These are phyloP conservation scores for Colletotrichum musae DNA, from an alignment of 2,329 filamentous ascomycete genomes.

Conservation along the genomic window DNA sequence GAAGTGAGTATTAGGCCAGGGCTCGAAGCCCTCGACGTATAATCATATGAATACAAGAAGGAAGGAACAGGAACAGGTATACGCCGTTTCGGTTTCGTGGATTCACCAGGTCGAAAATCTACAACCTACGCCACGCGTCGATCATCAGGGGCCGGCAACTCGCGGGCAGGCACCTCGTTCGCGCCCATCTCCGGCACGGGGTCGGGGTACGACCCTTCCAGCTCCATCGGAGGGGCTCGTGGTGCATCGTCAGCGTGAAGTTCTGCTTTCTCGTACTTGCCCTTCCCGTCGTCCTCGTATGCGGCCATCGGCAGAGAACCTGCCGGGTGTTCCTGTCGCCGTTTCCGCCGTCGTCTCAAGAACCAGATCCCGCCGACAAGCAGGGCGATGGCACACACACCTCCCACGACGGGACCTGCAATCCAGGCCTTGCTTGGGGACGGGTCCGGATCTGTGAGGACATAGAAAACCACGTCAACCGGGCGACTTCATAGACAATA, in stretches of 20 bases:
- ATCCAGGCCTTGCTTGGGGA: constrained; percentile 14
- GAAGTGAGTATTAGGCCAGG: no score
- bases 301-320: background rate
- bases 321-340: no score
- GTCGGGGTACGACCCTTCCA: constrained; percentile 1
- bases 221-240: background rate
- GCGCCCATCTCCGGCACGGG: background rate
- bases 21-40: no score
- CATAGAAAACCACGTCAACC: no score
- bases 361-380: constrained; percentile 9
- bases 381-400: background rate
- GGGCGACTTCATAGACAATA: no score
- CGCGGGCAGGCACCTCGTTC: constrained; percentile 1
- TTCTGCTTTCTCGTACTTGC: constrained; percentile 1
- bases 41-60: no score
- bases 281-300: background rate
- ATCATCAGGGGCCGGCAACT: background rate
- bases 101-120: no score
- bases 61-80: no score
- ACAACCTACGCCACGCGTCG: no score
- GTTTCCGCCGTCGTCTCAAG: background rate
- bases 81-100: no score
- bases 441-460: no score
- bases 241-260: background rate
- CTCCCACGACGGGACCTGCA: constrained; percentile 18